Evolutionary conservation across 805 yeast species (phyloP).

Genomic region (Candida glaebosa): DNA sequence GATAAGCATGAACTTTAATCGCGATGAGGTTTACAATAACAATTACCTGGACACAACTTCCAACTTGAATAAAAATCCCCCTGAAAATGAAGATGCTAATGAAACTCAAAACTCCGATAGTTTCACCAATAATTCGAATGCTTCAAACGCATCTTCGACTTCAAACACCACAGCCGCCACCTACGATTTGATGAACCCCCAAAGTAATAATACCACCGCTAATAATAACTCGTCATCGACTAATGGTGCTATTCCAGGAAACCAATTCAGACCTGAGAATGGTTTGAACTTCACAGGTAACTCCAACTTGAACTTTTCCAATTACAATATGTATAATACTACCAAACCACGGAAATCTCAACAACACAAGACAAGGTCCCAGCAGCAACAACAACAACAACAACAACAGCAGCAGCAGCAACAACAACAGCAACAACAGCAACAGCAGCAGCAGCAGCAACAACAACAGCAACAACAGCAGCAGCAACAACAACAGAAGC

Average conservation of each 20-base stretch:
- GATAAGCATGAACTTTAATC: background rate
- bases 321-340: slow-evolving; percentile 3
- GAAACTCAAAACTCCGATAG: slow-evolving; percentile 3
- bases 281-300: slow-evolving; percentile 21
- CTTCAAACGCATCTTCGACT: slow-evolving; percentile 5
- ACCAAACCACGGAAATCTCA: background rate
- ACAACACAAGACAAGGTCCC: background rate
- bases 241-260: slow-evolving; percentile 10
- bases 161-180: slow-evolving; percentile 6
- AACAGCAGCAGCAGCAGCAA: slow-evolving; percentile 10
- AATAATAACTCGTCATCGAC: slow-evolving; percentile 7
- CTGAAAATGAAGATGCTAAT: slow-evolving; percentile 7
- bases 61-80: background rate
- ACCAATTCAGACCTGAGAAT: slow-evolving; percentile 25
- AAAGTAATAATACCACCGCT: slow-evolving; percentile 6
- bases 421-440: slow-evolving; percentile 1
- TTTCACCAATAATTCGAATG: slow-evolving; percentile 5
- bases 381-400: slow-evolving; percentile 4
- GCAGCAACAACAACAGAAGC: slow-evolving; percentile 10
- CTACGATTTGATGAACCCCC: slow-evolving; percentile 21
- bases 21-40: slow-evolving; percentile 2
- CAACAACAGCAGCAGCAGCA: slow-evolving; percentile 4
- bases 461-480: slow-evolving; percentile 10
- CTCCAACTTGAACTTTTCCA: slow-evolving; percentile 9
- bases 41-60: background rate